Evolutionary conservation across 345 rosid species (phyloP), one percentile per base, ranked within the genome.

Genomic region (Carallia pectinifolia): DNA sequence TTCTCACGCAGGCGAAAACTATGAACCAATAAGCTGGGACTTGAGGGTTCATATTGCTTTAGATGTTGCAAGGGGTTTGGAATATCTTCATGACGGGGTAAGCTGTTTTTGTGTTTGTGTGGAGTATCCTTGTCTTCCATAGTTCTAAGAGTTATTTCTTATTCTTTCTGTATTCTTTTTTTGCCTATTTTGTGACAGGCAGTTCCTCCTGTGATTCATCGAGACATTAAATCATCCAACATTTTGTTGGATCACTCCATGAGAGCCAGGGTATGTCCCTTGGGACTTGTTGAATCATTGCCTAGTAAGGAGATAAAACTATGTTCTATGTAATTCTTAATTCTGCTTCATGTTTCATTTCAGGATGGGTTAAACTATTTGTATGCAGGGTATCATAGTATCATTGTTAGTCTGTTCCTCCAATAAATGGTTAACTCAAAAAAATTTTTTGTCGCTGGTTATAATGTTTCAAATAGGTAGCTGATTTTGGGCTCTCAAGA

Each of bases 61-160:
- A 79, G 98, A 96, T 47, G 94, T 95, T 48, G 96, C 98, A 52
- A 87, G 98, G 66, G 98, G 98, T 47, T 83, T 92, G 79, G 99
- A 96, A 82, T 96, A 96, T 88, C 98, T 96, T 81, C 99, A 96
- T 70, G 98, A 96, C 65, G 99, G 99, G 86, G 99, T 96, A 86
- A 77, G 76, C 65, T 40, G 65, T 10, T 17, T 34, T 6, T 53
- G 13, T 70, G 6, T 40, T 5, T 53, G 34, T 54, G 47, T 62
- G 33, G 50, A 66, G 15, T 34, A 2, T 19, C 19, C 19, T 40
- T 40, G 53, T 17, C 38, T 55, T 60, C 55, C 37, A 40, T 60
- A 18, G 27, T 37, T n/a, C 52, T 40, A 31, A n/a, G 19, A 18
- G 23, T 30, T 64, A 36, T 55, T 67, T 55, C 16, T 62, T 13